Conservation (phyloP, 2,329 filamentous ascomycete genomes). For the Hymenoscyphus fructigenus region DNA sequence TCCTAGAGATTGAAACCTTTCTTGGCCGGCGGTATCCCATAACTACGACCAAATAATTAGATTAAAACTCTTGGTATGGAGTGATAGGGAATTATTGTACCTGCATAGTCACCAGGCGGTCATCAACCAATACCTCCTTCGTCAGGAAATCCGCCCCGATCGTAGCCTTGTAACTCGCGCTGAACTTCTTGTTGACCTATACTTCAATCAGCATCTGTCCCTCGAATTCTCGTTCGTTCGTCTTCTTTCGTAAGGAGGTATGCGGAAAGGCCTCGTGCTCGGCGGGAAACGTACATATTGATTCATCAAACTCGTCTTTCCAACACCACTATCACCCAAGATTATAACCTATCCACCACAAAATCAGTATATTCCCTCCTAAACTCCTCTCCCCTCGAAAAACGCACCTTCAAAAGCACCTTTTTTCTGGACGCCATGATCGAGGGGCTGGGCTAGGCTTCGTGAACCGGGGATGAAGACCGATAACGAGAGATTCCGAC, state of each 20-base stretch:
- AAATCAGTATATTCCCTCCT: conserved; percentile 7
- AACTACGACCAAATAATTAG: conserved; percentile 60
- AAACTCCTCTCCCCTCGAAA: background rate
- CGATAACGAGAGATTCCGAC: conserved; percentile 25
- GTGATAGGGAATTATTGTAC: conserved; percentile 44
- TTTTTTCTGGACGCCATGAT: conserved; percentile 63
- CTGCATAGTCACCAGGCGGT: conserved; percentile 98
- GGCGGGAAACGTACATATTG: conserved; percentile 85
- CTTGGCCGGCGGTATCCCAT: conserved; percentile 97
- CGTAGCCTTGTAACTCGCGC: conserved; percentile 98
- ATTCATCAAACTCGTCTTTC: conserved; percentile 99
- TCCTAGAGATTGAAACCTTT: conserved; percentile 94
- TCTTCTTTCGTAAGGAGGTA: background rate
- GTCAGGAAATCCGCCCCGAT: conserved; percentile 98
- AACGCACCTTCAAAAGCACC: conserved; percentile 63
- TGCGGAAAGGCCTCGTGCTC: background rate
- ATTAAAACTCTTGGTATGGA: background rate
- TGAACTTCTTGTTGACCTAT: conserved; percentile 99
- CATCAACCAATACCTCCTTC: conserved; percentile 95
- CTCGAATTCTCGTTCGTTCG: background rate
- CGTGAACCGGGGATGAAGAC: conserved; percentile 12
- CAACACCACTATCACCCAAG: conserved; percentile 96
- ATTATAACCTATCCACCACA: conserved; percentile 77
- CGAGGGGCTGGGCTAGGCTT: conserved; percentile 12
- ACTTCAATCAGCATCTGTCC: conserved; percentile 20